Evolutionary conservation across 2,329 filamentous ascomycete species (phyloP).

Genomic region (Cordyceps javanica): DNA sequence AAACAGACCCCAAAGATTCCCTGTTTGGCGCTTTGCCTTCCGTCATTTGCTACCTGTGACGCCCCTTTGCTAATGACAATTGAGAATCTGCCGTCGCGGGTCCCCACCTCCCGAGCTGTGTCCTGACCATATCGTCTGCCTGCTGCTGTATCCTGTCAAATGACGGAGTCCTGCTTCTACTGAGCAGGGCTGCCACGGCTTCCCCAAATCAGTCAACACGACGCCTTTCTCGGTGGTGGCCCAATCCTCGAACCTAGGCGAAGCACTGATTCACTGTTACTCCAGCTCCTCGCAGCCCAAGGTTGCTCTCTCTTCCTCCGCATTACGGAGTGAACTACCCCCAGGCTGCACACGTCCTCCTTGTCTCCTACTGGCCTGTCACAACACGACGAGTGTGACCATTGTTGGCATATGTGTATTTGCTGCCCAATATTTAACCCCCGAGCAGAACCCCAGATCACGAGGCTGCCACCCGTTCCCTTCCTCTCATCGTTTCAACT

Average conservation of each 20-base stretch:
- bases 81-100: constrained; percentile 6
- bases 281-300: constrained; percentile 10
- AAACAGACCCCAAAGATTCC: constrained; percentile 10
- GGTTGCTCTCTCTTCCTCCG: constrained; percentile 8
- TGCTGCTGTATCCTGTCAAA: constrained; percentile 8
- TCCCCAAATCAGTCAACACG: background rate
- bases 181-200: constrained; percentile 5
- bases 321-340: constrained; percentile 8
- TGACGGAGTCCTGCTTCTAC: constrained; percentile 5
- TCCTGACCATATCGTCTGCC: constrained; percentile 1
- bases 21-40: constrained; percentile 10
- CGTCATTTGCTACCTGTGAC: constrained; percentile 10
- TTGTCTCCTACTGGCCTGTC: constrained; percentile 8
- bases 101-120: constrained; percentile 6
- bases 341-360: constrained; percentile 11
- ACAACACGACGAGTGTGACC: constrained; percentile 9
- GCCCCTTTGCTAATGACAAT: constrained; percentile 5
- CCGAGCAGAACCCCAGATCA: constrained; percentile 10
- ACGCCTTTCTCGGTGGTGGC: constrained; percentile 5
- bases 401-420: constrained; percentile 11
- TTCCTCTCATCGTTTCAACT: background rate
- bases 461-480: background rate
- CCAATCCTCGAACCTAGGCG: constrained; percentile 6
- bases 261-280: constrained; percentile 8
- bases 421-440: constrained; percentile 13